Evolutionary conservation across 1,284 basidiomycete genomes (phyloP).

Genomic region (Ceratobasidium sp.): DNA sequence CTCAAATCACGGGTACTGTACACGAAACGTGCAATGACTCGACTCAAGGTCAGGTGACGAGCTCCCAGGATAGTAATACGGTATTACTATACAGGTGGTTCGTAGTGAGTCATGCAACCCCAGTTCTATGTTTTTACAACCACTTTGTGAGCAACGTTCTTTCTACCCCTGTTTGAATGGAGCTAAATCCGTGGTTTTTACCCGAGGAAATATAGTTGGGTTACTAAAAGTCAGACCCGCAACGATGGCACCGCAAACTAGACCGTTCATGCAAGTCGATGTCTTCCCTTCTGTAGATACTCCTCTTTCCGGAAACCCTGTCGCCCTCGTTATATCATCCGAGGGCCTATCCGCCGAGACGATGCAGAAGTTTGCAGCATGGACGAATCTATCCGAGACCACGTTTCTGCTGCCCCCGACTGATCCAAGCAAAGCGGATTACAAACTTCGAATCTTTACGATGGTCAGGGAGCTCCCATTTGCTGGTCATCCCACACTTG

Average conservation of each 20-base stretch:
- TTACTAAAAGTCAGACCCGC: not conserved
- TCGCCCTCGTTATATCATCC: conserved; percentile 6
- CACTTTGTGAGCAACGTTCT: not conserved
- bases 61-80: too few relatives aligned
- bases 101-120: too few relatives aligned
- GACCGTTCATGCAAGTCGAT: conserved; percentile 35
- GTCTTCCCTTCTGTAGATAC: not conserved
- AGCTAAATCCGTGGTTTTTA: not conserved
- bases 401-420: conserved; percentile 22
- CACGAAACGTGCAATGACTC: too few relatives aligned
- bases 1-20: too few relatives aligned
- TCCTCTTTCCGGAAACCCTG: conserved; percentile 25
- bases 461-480: conserved; percentile 25
- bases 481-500: conserved; percentile 37
- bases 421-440: conserved; percentile 24
- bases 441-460: conserved; percentile 39
- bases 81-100: not conserved
- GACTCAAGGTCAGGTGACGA: too few relatives aligned
- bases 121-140: not conserved
- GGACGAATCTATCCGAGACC: conserved; percentile 38
- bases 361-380: conserved; percentile 30
- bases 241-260: conserved; percentile 9
- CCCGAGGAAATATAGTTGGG: too few relatives aligned
- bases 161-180: not conserved
- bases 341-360: conserved; percentile 9